Evolutionary conservation across 106 monocot species (phyloP).

Genomic region (Platanthera guangdongensis): DNA sequence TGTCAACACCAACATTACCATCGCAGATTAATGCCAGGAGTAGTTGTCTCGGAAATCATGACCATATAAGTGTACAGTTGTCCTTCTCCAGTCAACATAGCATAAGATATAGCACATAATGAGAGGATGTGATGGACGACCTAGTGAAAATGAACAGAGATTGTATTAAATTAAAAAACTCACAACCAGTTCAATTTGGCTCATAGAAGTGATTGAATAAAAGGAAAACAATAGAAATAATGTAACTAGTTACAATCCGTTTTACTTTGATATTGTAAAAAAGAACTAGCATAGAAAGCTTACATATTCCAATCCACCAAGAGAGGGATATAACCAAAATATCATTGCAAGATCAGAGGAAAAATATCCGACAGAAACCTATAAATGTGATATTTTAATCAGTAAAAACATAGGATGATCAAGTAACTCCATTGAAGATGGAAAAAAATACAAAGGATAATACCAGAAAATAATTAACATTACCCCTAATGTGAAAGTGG

Average conservation of each 20-base stretch:
- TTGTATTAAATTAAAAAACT: background rate
- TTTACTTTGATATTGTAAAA: background rate
- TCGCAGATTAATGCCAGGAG: slow-evolving; percentile 80
- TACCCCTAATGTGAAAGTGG: slow-evolving; percentile 71
- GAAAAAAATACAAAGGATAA: background rate
- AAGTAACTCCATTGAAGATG: background rate
- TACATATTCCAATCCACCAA: slow-evolving; percentile 95
- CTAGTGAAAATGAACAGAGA: background rate
- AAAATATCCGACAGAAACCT: slow-evolving; percentile 95
- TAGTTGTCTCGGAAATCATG: slow-evolving; percentile 85
- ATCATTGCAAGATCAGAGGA: slow-evolving; percentile 78
- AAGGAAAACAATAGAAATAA: no score
- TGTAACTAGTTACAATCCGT: no score
- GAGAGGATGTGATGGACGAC: slow-evolving; percentile 20
- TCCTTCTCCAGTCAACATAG: slow-evolving; percentile 73
- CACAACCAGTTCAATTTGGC: background rate
- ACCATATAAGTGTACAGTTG: slow-evolving; percentile 82
- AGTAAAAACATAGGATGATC: background rate
- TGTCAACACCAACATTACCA: slow-evolving; percentile 30
- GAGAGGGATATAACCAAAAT: slow-evolving; percentile 87
- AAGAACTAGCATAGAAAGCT: slow-evolving; percentile 12
- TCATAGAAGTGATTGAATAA: background rate
- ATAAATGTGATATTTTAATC: slow-evolving; percentile 5
- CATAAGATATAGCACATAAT: slow-evolving; percentile 49
- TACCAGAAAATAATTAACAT: background rate